Base-by-base conservation (phyloP, 1,284 basidiomycete genomes). In the Chiua sp. region DNA sequence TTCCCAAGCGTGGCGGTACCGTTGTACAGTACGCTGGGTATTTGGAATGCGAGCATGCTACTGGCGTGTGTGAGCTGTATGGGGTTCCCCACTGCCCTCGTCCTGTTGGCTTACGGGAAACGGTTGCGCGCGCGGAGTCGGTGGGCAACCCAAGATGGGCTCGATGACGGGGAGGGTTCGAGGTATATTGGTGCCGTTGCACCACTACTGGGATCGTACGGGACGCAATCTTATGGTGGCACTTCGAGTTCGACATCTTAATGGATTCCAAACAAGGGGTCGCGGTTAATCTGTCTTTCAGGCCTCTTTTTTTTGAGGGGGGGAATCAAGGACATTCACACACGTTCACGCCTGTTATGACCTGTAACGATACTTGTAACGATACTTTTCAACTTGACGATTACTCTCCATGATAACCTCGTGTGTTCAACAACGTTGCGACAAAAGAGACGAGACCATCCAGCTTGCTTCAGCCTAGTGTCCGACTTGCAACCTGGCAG, bases 1-100 rank as follows among this genome's bases (percentile, higher is more conserved):
- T 67, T 68, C 51, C 69, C 69, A 5, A 73, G 68, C 50, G 11
- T 72, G 18, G 71, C 57, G 4, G 63, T 73, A 1, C 69, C 69
- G 8, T 18, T 71, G 47, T 71, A 73, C 55, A 47, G 10, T 8
- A 2, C 53, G 1, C 42, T 71, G 16, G 69, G 69, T 12, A 65
- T 67, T 16, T 35, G 51, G n/a, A 59, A 58, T 37, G 68, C 69
- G 12, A 71, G 51, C 57, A 8, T 64, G 47, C 7, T 39, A 26
- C 39, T 73, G 47, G 71, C 69, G 10, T 64, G 50, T 3, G 28
- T 71, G 37, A 72, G 69, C 30, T 73, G 68, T 12, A 11, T 62
- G 5, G 71, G 71, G 11, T 48, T 71, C 23, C 70, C 70, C 11
- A 42, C 62, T 11, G 68, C 48, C 6, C 6, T 71, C 28, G 22